phyloP scores from a whole-genome alignment of 257 asterid species.

The Paulownia fortunei region DNA sequence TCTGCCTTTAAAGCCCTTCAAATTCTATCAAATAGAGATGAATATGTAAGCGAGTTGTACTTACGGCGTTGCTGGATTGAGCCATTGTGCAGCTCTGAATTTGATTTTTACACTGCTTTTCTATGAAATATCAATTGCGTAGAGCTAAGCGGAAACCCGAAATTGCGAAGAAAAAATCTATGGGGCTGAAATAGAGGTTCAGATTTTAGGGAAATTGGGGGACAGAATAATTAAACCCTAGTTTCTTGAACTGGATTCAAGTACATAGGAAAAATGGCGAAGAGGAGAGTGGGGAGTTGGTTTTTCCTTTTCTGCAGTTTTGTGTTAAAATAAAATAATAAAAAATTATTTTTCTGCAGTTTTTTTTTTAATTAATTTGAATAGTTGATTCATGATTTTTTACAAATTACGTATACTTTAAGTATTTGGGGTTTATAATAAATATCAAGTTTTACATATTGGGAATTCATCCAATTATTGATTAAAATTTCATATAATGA shows the following conservation, averaged over 20 bases:
- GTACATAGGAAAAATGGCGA: not conserved
- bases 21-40: not conserved
- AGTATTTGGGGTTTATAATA: too few species aligned
- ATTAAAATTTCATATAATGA: too few species aligned
- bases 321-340: too few species aligned
- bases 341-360: too few species aligned
- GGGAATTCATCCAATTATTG: too few species aligned
- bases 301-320: not conserved
- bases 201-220: conserved; percentile 6
- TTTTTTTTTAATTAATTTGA: too few species aligned
- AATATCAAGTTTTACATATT: too few species aligned
- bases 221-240: conserved; percentile 39
- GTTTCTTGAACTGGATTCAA: conserved; percentile 22
- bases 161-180: conserved; percentile 8
- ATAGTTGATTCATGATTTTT: too few species aligned
- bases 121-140: not conserved
- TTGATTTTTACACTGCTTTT: conserved; percentile 14
- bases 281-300: not conserved
- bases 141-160: not conserved
- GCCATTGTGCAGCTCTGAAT: conserved; percentile 54
- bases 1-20: not conserved
- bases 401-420: not conserved
- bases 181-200: not conserved
- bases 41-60: conserved; percentile 28
- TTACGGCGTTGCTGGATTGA: conserved; percentile 68